Evolutionary conservation across 306 rosid genomes (phyloP), one percentile per base, ranked within the genome.

Genomic region (Parietaria judaica): DNA sequence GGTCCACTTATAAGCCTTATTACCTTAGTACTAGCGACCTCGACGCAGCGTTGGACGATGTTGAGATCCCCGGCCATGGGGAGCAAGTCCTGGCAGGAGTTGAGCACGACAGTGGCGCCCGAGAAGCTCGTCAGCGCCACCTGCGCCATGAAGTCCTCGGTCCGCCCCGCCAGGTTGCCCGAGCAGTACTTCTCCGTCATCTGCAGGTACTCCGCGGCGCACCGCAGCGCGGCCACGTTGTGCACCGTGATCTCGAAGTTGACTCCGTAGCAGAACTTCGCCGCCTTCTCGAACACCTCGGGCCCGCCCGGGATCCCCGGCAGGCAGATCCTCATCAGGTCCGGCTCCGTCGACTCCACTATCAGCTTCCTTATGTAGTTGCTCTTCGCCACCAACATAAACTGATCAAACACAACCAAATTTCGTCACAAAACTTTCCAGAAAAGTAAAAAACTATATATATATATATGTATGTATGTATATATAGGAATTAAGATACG

Each of bases 311-410:
- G 99, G 41, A 88, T 80, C 54, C 81, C 76, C 0, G 95, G 65
- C 13, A 92, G 86, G 53, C 82, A 63, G 63, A 92, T 74, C 64
- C 56, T 71, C 15, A 88, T 77, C 4, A 92, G 74, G n/a, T 84
- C 95, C 4, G 81, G 79, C 35, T 84, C 85, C 0, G 66, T 62
- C 4, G 90, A 78, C 51, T 88, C 96, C 52, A 86, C 15, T 36
- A 92, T 80, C 63, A 88, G 62, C 49, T 86, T 82, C 54, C 99
- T 72, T 67, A 92, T 79, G 74, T 67, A 77, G 78, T 84, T 88
- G 80, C 98, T 88, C 81, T 88, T 92, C 0, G 90, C 85, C 72
- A 86, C 95, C 35, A 92, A 79, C 87, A 88, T 88, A 69, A 88
- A 84, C 99, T 92, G 81, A 23, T 23, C 31, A 2, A 23, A 23